These are phyloP conservation scores for Boletus eberwhitei DNA, from an alignment of 768 basidiomycete species.

Conservation along the genomic window DNA sequence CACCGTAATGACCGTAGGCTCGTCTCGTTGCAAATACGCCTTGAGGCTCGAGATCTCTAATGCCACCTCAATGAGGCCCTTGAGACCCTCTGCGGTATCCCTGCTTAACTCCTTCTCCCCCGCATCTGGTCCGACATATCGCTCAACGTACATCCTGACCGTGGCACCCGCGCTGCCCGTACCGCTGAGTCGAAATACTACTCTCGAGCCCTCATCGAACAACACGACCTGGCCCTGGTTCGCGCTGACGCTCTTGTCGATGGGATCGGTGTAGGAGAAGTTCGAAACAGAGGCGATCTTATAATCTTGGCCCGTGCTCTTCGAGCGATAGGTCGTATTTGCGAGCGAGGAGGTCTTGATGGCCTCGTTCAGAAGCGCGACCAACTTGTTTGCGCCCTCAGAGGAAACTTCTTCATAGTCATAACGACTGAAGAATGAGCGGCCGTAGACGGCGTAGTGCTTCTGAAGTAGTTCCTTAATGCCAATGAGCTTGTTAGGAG, in stretches of 20 bases:
- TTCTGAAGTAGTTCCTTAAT: slow-evolving; percentile 88
- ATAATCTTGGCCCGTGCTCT: slow-evolving; percentile 67
- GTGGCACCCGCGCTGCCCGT: slow-evolving; percentile 97
- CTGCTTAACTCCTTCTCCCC: slow-evolving; percentile 67
- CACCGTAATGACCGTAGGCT: slow-evolving; percentile 97
- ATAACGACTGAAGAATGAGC: slow-evolving; percentile 98
- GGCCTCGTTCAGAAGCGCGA: slow-evolving; percentile 69
- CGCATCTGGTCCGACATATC: slow-evolving; percentile 72
- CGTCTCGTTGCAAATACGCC: slow-evolving; percentile 78
- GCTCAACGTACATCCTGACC: slow-evolving; percentile 93
- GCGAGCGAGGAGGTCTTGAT: slow-evolving; percentile 67
- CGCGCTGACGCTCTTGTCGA: slow-evolving; percentile 87
- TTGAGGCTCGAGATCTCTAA: slow-evolving; percentile 80
- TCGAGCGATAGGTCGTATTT: slow-evolving; percentile 63
- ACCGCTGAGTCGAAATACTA: slow-evolving; percentile 94
- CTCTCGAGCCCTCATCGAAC: slow-evolving; percentile 88
- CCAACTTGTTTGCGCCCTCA: slow-evolving; percentile 83
- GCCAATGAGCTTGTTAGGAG: slow-evolving; percentile 71
- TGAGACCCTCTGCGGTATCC: slow-evolving; percentile 84
- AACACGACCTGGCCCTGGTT: slow-evolving; percentile 95
- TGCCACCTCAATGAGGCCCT: slow-evolving; percentile 95
- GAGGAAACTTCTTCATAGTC: slow-evolving; percentile 98
- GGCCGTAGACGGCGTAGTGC: slow-evolving; percentile 91
- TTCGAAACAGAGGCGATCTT: slow-evolving; percentile 73
- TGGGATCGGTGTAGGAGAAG: slow-evolving; percentile 99